These are phyloP conservation scores for Chaetomiaceae sp. DNA, from an alignment of 2,329 filamentous ascomycete genomes.

Conservation along the genomic window DNA sequence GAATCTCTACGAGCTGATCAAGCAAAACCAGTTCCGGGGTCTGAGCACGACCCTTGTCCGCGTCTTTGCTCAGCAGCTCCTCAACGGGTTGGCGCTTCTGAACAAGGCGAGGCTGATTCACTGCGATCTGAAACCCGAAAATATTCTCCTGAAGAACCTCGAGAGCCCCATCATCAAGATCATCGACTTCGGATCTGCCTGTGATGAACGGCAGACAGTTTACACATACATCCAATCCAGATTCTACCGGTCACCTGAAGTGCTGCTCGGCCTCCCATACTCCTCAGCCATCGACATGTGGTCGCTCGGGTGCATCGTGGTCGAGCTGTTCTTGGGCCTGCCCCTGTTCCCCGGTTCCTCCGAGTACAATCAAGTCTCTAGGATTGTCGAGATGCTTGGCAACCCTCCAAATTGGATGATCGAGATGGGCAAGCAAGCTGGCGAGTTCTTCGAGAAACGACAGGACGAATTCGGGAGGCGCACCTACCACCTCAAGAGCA, in stretches of 20 bases:
- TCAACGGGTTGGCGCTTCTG: slow-evolving; percentile 85
- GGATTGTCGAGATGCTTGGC: slow-evolving; percentile 97
- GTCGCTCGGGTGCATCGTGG: slow-evolving; percentile 97
- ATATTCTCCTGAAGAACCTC: slow-evolving; percentile 94
- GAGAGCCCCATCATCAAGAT: slow-evolving; percentile 99
- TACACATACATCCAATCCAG: slow-evolving; percentile 99
- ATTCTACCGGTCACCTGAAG: slow-evolving; percentile 96
- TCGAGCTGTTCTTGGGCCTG: slow-evolving; percentile 91
- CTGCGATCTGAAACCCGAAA: slow-evolving; percentile 97
- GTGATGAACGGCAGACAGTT: slow-evolving; percentile 95
- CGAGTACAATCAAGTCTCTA: slow-evolving; percentile 96
- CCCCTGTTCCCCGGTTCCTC: slow-evolving; percentile 95
- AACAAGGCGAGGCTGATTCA: slow-evolving; percentile 97
- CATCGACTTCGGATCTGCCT: slow-evolving; percentile 98
- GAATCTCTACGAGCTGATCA: slow-evolving; percentile 97
- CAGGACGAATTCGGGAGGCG: slow-evolving; percentile 88
- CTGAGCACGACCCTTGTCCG: slow-evolving; percentile 94
- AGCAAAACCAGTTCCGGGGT: slow-evolving; percentile 98
- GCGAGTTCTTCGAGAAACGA: slow-evolving; percentile 93
- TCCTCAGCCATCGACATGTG: slow-evolving; percentile 99
- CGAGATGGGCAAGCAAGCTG: slow-evolving; percentile 96
- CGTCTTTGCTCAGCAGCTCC: slow-evolving; percentile 93
- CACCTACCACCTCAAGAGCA: slow-evolving; percentile 87
- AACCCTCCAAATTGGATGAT: slow-evolving; percentile 98
- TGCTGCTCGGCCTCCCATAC: slow-evolving; percentile 90